A percentile compares a stretch with the other conserved stretches of the same genome.
These are phyloP conservation scores for Fusarium foetens DNA, from an alignment of 2,329 filamentous ascomycete species.

Conservation along the genomic window DNA sequence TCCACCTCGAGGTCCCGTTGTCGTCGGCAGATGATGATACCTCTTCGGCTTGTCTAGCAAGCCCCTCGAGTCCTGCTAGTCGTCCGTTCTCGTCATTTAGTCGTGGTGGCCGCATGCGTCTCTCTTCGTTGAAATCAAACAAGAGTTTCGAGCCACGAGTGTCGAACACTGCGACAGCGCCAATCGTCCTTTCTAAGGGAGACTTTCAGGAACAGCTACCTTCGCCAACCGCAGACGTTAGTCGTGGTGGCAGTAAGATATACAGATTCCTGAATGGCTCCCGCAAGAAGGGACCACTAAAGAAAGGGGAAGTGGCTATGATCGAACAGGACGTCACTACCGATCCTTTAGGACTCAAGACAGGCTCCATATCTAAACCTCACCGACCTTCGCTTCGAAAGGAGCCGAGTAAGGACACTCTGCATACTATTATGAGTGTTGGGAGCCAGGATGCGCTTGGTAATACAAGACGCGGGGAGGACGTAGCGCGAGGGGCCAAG, in stretches of 20 bases:
- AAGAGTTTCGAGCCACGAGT: constrained; percentile 34
- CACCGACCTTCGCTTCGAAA: constrained; percentile 52
- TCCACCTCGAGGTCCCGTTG: constrained; percentile 33
- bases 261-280: constrained; percentile 33
- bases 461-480: constrained; percentile 11
- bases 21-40: constrained; percentile 27
- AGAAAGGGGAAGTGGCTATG: constrained; percentile 20
- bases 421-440: constrained; percentile 63
- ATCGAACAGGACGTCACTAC: constrained; percentile 42
- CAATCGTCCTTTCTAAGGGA: constrained; percentile 12
- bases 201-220: background rate
- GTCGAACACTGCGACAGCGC: constrained; percentile 8
- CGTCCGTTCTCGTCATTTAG: constrained; percentile 35
- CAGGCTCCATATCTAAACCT: constrained; percentile 45
- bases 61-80: constrained; percentile 22
- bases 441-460: constrained; percentile 54
- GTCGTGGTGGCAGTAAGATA: constrained; percentile 21
- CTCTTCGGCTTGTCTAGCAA: constrained; percentile 34
- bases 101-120: constrained; percentile 26
- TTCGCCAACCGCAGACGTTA: background rate
- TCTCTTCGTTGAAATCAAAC: constrained; percentile 35
- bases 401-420: constrained; percentile 58
- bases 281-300: constrained; percentile 35
- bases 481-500: background rate
- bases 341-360: constrained; percentile 38